Base-by-base conservation (phyloP, 768 basidiomycete genomes). In the Suillus brevipes region DNA sequence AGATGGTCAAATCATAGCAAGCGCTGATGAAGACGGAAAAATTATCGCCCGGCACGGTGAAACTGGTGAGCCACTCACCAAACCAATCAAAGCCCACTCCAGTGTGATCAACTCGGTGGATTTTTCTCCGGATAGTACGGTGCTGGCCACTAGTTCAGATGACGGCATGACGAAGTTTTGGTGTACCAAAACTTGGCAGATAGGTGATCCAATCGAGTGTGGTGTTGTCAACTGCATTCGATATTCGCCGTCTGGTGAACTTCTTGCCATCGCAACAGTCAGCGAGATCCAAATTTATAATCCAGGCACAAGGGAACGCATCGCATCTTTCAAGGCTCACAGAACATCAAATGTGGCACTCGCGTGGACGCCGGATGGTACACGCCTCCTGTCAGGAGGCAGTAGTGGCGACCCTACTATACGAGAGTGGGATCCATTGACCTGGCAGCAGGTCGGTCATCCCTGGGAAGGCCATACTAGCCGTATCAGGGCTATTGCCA, bases 401-500 rank as follows among this genome's bases (percentile, higher is more conserved):
- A 2, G 5, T 4, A 12, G 10, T 1, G 1, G 2, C 4, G 18
- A 34, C 12, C 18, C 20, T 10, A 55, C 31, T 4, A 55, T 53
- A 34, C 4, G 52, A 4, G 52, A 53, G 2, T 53, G 28, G 28
- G 52, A 53, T 53, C 1, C 31, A 53, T 10, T 3, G 2, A 53
- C 52, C 8, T 53, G 52, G 52, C 18, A 53, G 52, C 28, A 31
- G 18, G 52, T 53, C 52, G 9, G 52, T 31, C 18, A 34, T 31
- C 52, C 52, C 4, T 53, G 31, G 31, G 10, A 16, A 0, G 52
- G 52, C 1, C 52, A 53, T 4, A 10, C 52, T 53, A 0, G 7
- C 1, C 0, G 0, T 2, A 53, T 53, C 10, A 2, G 6, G 10
- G 31, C 28, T 31, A 31, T 53, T 1, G 18, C 9, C 16, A 1